Evolutionary conservation across 305 asterid species (phyloP).

Genomic region (Rubia peregrina): DNA sequence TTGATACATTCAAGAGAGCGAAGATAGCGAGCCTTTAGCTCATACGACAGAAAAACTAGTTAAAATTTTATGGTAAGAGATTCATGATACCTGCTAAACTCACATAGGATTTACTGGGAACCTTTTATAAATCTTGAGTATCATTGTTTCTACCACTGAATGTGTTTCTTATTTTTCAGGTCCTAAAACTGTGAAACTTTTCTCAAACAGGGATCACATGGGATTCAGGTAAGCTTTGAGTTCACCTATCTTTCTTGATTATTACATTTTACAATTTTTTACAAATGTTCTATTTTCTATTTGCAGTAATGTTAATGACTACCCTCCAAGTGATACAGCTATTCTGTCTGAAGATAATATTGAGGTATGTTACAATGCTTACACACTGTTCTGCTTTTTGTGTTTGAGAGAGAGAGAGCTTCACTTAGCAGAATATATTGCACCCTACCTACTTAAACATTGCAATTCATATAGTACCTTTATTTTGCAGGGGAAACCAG

Average conservation of each 20-base stretch:
- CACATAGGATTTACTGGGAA: background rate
- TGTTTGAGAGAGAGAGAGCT: background rate
- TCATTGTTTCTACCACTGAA: background rate
- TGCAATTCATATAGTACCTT: conserved; percentile 16
- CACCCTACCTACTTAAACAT: conserved; percentile 9
- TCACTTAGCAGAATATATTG: conserved; percentile 6
- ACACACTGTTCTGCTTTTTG: conserved; percentile 15
- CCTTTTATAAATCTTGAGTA: background rate
- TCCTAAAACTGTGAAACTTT: conserved; percentile 84
- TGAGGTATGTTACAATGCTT: conserved; percentile 44
- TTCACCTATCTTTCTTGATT: conserved; percentile 3
- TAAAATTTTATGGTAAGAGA: background rate
- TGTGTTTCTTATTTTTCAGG: conserved; percentile 34
- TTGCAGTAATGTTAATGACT: conserved; percentile 80
- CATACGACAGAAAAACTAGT: background rate
- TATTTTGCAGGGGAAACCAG: conserved; percentile 70
- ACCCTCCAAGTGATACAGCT: conserved; percentile 71
- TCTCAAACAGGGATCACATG: conserved; percentile 90
- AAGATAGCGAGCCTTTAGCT: background rate
- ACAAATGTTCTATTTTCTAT: conserved; percentile 3
- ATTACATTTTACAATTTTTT: conserved; percentile 2
- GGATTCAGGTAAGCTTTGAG: conserved; percentile 69
- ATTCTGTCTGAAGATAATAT: conserved; percentile 67
- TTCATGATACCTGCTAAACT: background rate
- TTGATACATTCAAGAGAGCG: background rate